Evolutionary conservation across 306 rosid genomes (phyloP).

Genomic region (Medicago arabica): DNA sequence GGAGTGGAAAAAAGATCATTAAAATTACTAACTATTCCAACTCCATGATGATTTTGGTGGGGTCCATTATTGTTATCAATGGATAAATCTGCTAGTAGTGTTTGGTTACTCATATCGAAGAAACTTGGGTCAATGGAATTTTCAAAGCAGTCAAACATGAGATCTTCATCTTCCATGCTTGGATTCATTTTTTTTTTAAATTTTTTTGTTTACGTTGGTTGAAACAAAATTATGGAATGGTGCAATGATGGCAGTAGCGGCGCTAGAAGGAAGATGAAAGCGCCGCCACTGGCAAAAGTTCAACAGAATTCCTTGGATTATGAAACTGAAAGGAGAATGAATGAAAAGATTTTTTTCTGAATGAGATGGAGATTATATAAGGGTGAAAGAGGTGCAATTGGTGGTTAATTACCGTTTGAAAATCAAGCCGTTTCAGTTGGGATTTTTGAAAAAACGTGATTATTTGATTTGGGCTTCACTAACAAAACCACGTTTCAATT

Average conservation of each 20-base stretch:
- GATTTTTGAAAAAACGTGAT: neutral
- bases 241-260: constrained; percentile 42
- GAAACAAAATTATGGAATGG: neutral
- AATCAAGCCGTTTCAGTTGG: neutral
- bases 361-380: neutral
- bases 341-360: neutral
- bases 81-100: constrained; percentile 36
- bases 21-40: neutral
- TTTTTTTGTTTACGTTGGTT: neutral
- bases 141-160: constrained; percentile 38
- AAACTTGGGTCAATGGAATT: constrained; percentile 31
- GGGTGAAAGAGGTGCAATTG: constrained; percentile 42
- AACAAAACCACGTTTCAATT: too few species aligned
- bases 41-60: neutral
- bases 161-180: constrained; percentile 57
- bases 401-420: constrained; percentile 55
- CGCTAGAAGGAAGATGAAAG: constrained; percentile 27
- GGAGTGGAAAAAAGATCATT: neutral
- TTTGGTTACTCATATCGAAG: constrained; percentile 27
- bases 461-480: neutral
- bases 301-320: constrained; percentile 21
- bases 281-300: constrained; percentile 39
- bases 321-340: neutral
- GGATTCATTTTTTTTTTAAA: neutral
- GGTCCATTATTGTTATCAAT: neutral